Conservation (phyloP, 2,329 filamentous ascomycete species). For the Aspergillus melleus region DNA sequence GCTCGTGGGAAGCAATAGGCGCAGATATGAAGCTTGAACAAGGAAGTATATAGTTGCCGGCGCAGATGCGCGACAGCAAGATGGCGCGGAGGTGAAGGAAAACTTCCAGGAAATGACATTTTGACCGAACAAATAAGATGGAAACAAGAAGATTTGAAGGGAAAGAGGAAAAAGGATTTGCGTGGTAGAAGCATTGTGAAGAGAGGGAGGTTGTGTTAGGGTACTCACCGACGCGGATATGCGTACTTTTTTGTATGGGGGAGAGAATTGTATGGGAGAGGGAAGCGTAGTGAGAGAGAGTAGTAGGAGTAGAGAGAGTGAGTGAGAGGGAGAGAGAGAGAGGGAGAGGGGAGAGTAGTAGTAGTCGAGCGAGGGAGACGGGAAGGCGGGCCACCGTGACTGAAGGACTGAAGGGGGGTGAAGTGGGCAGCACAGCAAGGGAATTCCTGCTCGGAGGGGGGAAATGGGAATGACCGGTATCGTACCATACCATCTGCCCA, state of each 20-base stretch:
- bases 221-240: constrained; percentile 39
- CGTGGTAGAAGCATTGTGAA: constrained; percentile 27
- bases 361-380: constrained; percentile 26
- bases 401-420: constrained; percentile 19
- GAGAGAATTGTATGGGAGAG: constrained; percentile 36
- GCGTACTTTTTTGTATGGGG: constrained; percentile 42
- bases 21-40: constrained; percentile 8
- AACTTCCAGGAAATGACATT: constrained; percentile 20
- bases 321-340: constrained; percentile 30
- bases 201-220: constrained; percentile 31
- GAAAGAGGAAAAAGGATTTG: constrained; percentile 27
- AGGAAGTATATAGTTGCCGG: constrained; percentile 24
- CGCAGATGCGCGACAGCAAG: constrained; percentile 24
- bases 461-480: constrained; percentile 17
- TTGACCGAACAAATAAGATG: constrained; percentile 14
- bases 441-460: constrained; percentile 10
- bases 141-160: constrained; percentile 14
- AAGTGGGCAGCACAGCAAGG: constrained; percentile 30
- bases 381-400: constrained; percentile 26
- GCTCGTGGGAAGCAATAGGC: constrained; percentile 14
- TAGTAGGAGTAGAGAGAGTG: constrained; percentile 27
- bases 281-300: constrained; percentile 29
- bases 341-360: constrained; percentile 33
- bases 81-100: constrained; percentile 24
- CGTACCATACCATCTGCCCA: constrained; percentile 7